Base-by-base conservation (phyloP, 2,329 filamentous ascomycete species). In the Fusarium sp. region DNA sequence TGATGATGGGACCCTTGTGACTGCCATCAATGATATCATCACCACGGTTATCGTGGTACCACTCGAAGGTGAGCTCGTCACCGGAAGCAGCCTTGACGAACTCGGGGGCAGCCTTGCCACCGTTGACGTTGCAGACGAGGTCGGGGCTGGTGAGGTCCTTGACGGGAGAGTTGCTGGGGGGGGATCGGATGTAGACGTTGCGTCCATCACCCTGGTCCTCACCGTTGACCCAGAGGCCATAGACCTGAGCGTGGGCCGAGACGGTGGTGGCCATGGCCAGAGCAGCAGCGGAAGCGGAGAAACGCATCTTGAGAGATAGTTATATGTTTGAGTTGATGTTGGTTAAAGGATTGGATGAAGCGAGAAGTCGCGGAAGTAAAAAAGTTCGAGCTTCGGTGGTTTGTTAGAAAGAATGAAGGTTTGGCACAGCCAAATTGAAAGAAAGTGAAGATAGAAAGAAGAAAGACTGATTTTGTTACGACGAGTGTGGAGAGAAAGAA, bases 11-110 rank as follows among this genome's bases (percentile, higher is more conserved):
- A 14, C 87, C 87, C 79, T 83, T 81, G 81, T 89, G 87, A 51
- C 84, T 86, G n/a, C 77, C 67, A 72, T 82, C 87, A 57, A 89
- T 86, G 81, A 88, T 87, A 77, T 88, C 86, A 79, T 88, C 86
- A 66, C 75, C 75, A 48, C 85, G 83, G 75, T 42, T 82, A 79
- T 88, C 75, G 81, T 88, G 86, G 79, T 84, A 84, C 86, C 86
- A 88, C 78, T 88, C 84, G 74, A 85, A 82, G 67, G 74, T 79
- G 63, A 88, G 72, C 75, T 83, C 82, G 73, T 86, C 85, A 68
- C 87, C 87, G 22, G 84, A 84, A 11, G 83, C 79, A n/a, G 84
- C 83, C 35, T 78, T 74, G 71, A 84, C 81, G 71, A 86, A 86
- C 50, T 81, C 77, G 39, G 78, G 65, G 18, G 76, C 82, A 42